Percentiles rank a stretch among this genome's conserved stretches.
Evolutionary conservation across 345 rosid species (phyloP).

Genomic region (Citrus reticulata): DNA sequence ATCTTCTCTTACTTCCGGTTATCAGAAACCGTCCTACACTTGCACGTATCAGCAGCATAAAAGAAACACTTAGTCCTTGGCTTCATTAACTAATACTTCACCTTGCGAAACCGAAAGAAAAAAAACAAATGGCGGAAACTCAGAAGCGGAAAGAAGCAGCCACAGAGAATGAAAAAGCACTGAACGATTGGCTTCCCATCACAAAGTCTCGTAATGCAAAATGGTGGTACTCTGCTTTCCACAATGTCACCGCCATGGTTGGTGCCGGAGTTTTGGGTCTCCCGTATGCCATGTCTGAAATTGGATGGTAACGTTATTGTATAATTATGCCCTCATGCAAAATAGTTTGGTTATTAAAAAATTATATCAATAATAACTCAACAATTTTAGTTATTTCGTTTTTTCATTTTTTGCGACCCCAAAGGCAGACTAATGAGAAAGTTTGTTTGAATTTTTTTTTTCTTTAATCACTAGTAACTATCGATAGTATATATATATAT

Average conservation of each 20-base stretch:
- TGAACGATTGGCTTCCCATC: conserved; percentile 63
- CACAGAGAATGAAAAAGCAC: not conserved
- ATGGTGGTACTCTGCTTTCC: conserved; percentile 70
- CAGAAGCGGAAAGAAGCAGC: not conserved
- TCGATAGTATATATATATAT: too few relatives aligned
- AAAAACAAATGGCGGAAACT: not conserved
- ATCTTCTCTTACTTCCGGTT: too few relatives aligned
- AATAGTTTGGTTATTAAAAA: too few relatives aligned
- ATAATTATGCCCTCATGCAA: too few relatives aligned
- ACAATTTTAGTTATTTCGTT: not conserved
- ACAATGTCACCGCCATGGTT: conserved; percentile 77
- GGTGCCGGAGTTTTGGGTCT: conserved; percentile 68
- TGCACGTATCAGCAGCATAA: not conserved
- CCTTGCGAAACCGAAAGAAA: not conserved
- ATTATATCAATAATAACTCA: too few relatives aligned
- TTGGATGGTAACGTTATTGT: conserved; percentile 45
- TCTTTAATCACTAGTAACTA: not conserved
- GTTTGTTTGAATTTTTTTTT: not conserved
- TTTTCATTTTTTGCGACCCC: not conserved
- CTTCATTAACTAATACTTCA: not conserved
- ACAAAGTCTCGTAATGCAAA: conserved; percentile 57
- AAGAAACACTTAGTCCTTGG: not conserved
- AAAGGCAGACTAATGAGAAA: not conserved
- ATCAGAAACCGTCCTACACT: too few relatives aligned
- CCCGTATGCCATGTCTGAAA: conserved; percentile 64